Base-by-base conservation (phyloP, 2,329 filamentous ascomycete species). In the Pseudodiploospora longispora region DNA sequence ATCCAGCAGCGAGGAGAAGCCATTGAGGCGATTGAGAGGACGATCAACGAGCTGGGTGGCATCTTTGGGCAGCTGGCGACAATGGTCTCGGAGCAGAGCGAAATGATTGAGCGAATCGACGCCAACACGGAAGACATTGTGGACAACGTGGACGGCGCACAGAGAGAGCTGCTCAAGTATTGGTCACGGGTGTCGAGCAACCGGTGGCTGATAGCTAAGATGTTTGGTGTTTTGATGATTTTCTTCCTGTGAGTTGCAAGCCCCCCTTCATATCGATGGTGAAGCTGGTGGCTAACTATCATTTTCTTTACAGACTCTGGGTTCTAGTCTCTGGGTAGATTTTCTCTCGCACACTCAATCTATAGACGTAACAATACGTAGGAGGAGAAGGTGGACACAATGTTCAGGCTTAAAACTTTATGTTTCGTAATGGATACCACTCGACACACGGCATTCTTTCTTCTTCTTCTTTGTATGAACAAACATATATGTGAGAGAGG, bases 101-200 rank as follows among this genome's bases (percentile, higher is more conserved):
- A 96, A 66, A 95, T 95, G 85, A 95, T 98, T 52, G 88, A 97
- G 66, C 77, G 91, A 40, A 96, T 96, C 59, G 91, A 97, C 58
- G 91, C 91, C 52, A 96, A 97, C 64, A 96, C 91, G 1, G 93
- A 98, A 59, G 90, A 96, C 56, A 88, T 98, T 5, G 91, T 98
- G 43, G 91, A 97, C 59, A 98, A 98, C 56, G 91, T 98, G n/a
- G 81, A 95, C 59, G 93, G 93, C 12, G 93, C 93, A 5, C 93
- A 98, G 62, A 77, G 90, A 50, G 91, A 98, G 66, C 64, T 98
- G 59, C 80, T 98, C 68, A 96, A 96, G 65, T 98, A 97, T 67
- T 98, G 93, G 91, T 85, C 81, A 29, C 78, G 90, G 35, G 90
- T 97, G 29, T 93, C 88, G 45, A 88, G 90, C 50, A 98, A 98